phyloP scores from a whole-genome alignment of 2,329 filamentous ascomycete genomes.

The Teratosphaeria epicoccoides region DNA sequence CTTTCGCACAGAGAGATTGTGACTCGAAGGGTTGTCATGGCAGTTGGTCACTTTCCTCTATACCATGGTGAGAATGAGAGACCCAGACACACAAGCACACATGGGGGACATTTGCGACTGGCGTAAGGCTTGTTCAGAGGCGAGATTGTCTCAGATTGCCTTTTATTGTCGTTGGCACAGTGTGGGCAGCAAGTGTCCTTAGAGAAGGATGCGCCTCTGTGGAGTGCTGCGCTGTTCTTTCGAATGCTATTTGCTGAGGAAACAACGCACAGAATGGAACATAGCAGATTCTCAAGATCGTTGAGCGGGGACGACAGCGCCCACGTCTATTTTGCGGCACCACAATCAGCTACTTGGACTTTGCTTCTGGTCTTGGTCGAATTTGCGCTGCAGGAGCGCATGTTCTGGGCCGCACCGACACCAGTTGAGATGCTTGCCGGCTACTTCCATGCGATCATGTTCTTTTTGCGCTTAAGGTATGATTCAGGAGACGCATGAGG shows the following conservation, averaged over 20 bases:
- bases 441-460: neutral
- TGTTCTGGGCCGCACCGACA: neutral
- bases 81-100: too few species aligned
- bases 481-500: neutral
- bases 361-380: neutral
- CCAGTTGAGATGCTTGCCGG: neutral
- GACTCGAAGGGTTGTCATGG: neutral
- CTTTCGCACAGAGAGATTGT: neutral
- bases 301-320: neutral
- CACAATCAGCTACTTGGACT: neutral
- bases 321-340: neutral
- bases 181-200: too few species aligned
- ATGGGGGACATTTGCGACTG: too few species aligned
- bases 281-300: neutral
- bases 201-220: too few species aligned
- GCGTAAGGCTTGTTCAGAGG: too few species aligned
- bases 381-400: neutral
- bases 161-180: too few species aligned
- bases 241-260: too few species aligned
- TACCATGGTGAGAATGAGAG: neutral
- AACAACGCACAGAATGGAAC: too few species aligned
- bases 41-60: neutral
- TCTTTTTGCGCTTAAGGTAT: neutral
- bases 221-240: too few species aligned
- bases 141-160: too few species aligned